Conservation (phyloP, 2,329 filamentous ascomycete species). For the Trichoderma asperellum region DNA sequence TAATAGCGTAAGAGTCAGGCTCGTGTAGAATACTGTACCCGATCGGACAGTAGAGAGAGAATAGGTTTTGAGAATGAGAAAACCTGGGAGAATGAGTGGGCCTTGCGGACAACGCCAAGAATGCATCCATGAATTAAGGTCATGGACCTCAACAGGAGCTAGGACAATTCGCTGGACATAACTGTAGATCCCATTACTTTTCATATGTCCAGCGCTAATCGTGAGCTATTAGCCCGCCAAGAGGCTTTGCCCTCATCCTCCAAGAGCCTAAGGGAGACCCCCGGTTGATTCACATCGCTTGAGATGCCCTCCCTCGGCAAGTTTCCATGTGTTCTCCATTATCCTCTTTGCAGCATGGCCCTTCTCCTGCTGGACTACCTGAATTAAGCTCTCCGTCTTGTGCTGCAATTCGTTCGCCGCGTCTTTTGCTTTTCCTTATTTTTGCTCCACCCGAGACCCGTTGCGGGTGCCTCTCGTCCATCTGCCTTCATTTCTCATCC, state of each 20-base stretch:
- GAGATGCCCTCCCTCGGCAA: conserved; percentile 18
- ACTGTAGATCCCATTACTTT: conserved; percentile 13
- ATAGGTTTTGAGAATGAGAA: background rate
- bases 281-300: background rate
- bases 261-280: background rate
- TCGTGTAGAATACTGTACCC: background rate
- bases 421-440: background rate
- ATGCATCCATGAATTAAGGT: background rate
- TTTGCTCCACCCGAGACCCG: conserved; percentile 12
- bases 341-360: background rate
- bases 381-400: background rate
- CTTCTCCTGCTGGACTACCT: background rate
- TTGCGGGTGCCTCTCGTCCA: conserved; percentile 6
- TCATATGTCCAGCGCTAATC: conserved; percentile 14
- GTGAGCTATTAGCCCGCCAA: conserved; percentile 12
- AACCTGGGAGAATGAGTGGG: conserved; percentile 1
- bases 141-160: background rate
- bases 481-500: conserved; percentile 23
- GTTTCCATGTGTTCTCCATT: background rate
- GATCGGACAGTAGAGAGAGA: background rate
- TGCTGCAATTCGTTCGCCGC: background rate
- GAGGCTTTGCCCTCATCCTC: conserved; percentile 1
- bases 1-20: background rate
- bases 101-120: conserved; percentile 8
- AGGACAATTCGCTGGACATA: background rate